phyloP scores from a whole-genome alignment of 192 early-diverging fungal species.

The Linnemannia hyalina region DNA sequence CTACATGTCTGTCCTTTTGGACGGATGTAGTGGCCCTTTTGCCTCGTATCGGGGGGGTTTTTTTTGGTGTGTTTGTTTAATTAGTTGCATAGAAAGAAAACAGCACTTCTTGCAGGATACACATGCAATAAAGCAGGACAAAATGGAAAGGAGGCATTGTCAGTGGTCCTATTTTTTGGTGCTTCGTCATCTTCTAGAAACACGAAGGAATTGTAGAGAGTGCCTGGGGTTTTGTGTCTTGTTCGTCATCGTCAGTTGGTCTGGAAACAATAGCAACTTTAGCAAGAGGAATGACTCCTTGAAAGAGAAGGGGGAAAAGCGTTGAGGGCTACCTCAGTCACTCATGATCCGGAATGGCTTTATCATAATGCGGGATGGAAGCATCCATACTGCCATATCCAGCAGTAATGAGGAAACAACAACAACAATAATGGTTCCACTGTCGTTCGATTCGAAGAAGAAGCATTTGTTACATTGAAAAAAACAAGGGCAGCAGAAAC shows the following conservation, averaged over 20 bases:
- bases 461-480: too few species aligned
- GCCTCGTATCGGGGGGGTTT: constrained; percentile 15
- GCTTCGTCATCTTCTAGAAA: constrained; percentile 27
- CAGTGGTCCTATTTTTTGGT: background rate
- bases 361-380: constrained; percentile 23
- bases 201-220: background rate
- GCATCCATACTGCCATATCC: constrained; percentile 11
- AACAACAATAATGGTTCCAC: background rate
- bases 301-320: background rate
- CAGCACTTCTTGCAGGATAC: background rate
- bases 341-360: background rate
- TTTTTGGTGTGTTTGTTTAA: background rate
- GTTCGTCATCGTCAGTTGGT: constrained; percentile 6
- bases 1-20: background rate
- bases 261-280: background rate
- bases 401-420: background rate
- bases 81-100: constrained; percentile 11
- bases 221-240: background rate
- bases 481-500: background rate
- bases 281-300: background rate
- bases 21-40: constrained; percentile 28
- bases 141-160: constrained; percentile 11
- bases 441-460: background rate
- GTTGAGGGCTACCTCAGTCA: constrained; percentile 7
- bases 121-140: background rate